These are phyloP conservation scores for Lagenidium giganteum DNA, from an alignment of 352 stramenopile species.

Conservation along the genomic window DNA sequence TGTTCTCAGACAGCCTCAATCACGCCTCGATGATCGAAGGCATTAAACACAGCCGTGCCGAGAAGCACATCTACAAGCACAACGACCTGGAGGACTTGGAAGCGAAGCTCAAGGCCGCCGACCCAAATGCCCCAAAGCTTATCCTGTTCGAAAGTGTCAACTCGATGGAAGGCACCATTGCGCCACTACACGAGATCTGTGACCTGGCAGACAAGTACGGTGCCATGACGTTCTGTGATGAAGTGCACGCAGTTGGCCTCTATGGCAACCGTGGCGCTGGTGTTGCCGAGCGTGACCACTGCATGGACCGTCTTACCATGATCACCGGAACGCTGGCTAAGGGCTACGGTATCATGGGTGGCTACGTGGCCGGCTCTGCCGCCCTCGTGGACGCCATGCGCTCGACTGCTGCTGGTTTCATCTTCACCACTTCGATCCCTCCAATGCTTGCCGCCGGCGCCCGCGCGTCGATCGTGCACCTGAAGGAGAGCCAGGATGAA, in stretches of 20 bases:
- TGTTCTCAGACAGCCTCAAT: constrained; percentile 90
- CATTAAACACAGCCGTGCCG: constrained; percentile 70
- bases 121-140: constrained; percentile 74
- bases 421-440: constrained; percentile 89
- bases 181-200: constrained; percentile 80
- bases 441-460: constrained; percentile 82
- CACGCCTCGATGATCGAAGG: constrained; percentile 89
- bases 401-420: constrained; percentile 83
- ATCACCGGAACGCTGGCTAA: constrained; percentile 88
- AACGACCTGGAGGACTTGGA: constrained; percentile 81
- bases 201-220: constrained; percentile 88
- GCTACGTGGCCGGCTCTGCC: constrained; percentile 86
- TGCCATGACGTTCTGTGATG: constrained; percentile 90
- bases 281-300: constrained; percentile 84
- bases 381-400: constrained; percentile 85
- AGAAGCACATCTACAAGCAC: constrained; percentile 86
- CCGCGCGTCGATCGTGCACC: constrained; percentile 68
- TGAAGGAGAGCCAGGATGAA: constrained; percentile 84
- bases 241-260: constrained; percentile 86
- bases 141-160: constrained; percentile 87
- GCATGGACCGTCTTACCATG: constrained; percentile 85
- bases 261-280: constrained; percentile 85
- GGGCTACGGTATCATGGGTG: constrained; percentile 88
- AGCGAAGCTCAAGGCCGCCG: constrained; percentile 62
- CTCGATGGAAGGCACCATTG: constrained; percentile 86